Evolutionary conservation across 2,329 filamentous ascomycete genomes (phyloP), one percentile per base, ranked within the genome.

Genomic region (Trichoderma afroharzianum): DNA sequence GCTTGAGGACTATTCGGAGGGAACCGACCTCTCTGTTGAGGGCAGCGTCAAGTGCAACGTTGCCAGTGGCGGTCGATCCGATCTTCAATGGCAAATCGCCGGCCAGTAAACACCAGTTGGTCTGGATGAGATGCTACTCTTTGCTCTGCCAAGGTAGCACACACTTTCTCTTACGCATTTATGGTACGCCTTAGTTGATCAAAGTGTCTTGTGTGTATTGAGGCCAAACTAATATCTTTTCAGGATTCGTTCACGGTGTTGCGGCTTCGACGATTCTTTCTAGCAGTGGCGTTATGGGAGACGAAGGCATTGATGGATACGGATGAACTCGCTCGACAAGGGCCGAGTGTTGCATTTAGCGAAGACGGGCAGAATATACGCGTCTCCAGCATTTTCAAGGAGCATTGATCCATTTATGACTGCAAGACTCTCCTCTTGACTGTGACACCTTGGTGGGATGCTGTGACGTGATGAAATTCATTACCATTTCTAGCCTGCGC

Each of bases 41-140:
- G 76, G 76, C 39, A 72, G 68, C 11, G 68, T 77, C 62, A 73
- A 71, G 24, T 77, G 76, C 59, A 72, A 71, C 14, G 71, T 72
- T 32, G 73, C 58, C 9, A 26, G 26, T 4, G 75, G 74, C 14
- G 74, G 66, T 6, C 75, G 63, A 36, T 73, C 63, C n/a, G 73
- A 62, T 32, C 67, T 77, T n/a, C 62, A 72, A 1, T 77, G 76
- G 76, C 74, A 71, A 63, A 75, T 77, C 39, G 75, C 74, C 15
- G 62, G 68, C 55, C 61, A 71, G 32, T 43, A 43, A 32, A 62
- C 50, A 36, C 21, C 18, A 47, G 12, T 21, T 26, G 18, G 3
- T 7, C 18, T 21, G 12, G 43, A 36, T 26, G 21, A 33, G 11
- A 15, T n/a, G 67, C 43, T 32, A 30, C 39, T 33, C 15, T 32